A percentile compares a stretch with the other conserved stretches of the same genome.
Evolutionary conservation across 2,329 filamentous ascomycete species (phyloP).

Genomic region (Cytospora paraplurivora): DNA sequence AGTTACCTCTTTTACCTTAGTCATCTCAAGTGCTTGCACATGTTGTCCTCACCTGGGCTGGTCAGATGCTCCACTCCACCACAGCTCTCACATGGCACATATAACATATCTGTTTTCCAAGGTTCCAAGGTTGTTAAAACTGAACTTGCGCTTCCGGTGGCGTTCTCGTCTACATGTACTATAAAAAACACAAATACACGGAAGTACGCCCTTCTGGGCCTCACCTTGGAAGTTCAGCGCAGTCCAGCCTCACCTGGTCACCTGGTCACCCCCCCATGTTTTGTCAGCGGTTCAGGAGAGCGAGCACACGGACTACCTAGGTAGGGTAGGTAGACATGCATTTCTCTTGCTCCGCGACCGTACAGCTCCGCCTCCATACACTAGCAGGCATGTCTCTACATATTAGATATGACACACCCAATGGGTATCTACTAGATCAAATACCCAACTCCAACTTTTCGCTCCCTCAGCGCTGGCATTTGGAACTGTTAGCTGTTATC

Average conservation of each 20-base stretch:
- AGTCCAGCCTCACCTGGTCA: neutral
- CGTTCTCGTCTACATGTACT: neutral
- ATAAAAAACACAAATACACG: neutral
- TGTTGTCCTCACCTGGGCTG: too few species aligned
- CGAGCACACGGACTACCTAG: neutral
- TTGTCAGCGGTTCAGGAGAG: neutral
- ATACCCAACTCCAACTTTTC: neutral
- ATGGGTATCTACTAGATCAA: neutral
- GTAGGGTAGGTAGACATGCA: neutral
- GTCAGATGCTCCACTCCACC: too few species aligned
- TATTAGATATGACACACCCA: neutral
- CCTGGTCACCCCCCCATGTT: neutral
- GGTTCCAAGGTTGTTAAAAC: neutral
- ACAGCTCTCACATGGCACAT: too few species aligned
- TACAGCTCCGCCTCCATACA: neutral
- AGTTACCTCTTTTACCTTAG: too few species aligned
- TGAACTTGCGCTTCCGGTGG: neutral
- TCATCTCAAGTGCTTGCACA: too few species aligned
- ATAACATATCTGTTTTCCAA: too few species aligned
- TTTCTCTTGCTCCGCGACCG: neutral
- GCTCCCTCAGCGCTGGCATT: neutral
- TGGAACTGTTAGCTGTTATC: neutral
- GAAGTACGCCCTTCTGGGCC: neutral
- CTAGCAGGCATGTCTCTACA: neutral
- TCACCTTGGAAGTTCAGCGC: neutral